Conservation (phyloP, 2,329 filamentous ascomycete species). For the Fusarium oligoseptatum region DNA sequence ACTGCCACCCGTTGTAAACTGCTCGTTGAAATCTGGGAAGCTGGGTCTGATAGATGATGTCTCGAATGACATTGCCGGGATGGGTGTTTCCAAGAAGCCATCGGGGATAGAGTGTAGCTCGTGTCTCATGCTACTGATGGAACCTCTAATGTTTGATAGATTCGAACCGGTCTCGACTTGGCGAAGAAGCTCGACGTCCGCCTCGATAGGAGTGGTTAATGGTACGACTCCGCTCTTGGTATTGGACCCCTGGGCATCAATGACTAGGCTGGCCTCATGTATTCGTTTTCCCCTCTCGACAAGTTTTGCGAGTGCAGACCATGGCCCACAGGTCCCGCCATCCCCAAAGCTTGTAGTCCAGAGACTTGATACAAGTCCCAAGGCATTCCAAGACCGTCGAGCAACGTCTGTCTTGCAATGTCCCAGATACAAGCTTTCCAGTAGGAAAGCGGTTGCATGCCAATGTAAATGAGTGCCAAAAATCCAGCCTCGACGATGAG, state of each 20-base stretch:
- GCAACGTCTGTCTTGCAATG: background rate
- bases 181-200: background rate
- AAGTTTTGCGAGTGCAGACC: background rate
- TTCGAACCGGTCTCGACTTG: background rate
- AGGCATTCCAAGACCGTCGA: constrained; percentile 14
- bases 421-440: background rate
- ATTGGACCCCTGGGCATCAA: background rate
- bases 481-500: constrained; percentile 10
- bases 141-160: background rate
- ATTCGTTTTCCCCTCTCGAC: background rate
- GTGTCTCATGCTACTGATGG: constrained; percentile 9
- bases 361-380: constrained; percentile 8
- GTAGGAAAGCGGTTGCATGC: constrained; percentile 13
- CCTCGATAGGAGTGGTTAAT: background rate
- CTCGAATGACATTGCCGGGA: background rate
- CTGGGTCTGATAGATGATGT: background rate
- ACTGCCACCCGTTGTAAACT: background rate
- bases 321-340: background rate
- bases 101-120: constrained; percentile 4
- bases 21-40: background rate
- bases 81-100: background rate
- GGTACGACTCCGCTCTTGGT: background rate
- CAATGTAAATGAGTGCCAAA: constrained; percentile 17
- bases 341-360: constrained; percentile 1
- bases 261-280: background rate